Conservation (phyloP, 2,329 filamentous ascomycete genomes). For the Aspergillus awamori region DNA sequence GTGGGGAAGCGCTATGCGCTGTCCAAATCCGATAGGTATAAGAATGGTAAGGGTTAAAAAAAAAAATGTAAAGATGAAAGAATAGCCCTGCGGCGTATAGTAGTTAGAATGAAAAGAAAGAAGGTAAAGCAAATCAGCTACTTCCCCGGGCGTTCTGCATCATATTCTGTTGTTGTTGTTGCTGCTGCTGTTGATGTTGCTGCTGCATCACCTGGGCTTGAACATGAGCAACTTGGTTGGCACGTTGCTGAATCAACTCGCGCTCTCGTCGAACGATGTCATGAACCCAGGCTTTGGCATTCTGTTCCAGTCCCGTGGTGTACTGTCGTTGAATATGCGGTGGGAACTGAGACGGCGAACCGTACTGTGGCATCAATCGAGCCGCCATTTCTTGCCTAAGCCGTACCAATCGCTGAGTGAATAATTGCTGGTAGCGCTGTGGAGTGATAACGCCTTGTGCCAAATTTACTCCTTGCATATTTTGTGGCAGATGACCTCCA, state of each 20-base stretch:
- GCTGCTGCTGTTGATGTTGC: conserved; percentile 35
- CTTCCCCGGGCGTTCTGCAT: conserved; percentile 46
- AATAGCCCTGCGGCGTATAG: background rate
- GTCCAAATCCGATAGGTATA: background rate
- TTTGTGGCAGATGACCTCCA: conserved; percentile 38
- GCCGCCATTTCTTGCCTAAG: conserved; percentile 42
- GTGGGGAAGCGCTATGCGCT: background rate
- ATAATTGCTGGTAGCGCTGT: conserved; percentile 41
- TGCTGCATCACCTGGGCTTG: conserved; percentile 41
- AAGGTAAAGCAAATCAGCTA: conserved; percentile 18
- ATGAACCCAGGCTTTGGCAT: conserved; percentile 40
- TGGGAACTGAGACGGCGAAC: conserved; percentile 43
- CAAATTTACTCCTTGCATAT: conserved; percentile 32
- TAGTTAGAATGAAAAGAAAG: conserved; percentile 15
- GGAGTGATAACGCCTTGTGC: conserved; percentile 31
- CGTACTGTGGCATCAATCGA: conserved; percentile 43
- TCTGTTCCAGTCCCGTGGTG: conserved; percentile 39
- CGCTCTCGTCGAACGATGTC: conserved; percentile 44
- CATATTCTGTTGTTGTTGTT: conserved; percentile 46
- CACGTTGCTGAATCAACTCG: conserved; percentile 36
- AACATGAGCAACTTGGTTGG: conserved; percentile 34
- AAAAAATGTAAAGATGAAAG: background rate
- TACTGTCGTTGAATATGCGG: conserved; percentile 44
- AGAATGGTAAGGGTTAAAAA: background rate
- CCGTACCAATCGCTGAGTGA: conserved; percentile 38